Evolutionary conservation across 352 stramenopile species (phyloP), one percentile per base, ranked within the genome.

Genomic region (Stramenopiles sp.): DNA sequence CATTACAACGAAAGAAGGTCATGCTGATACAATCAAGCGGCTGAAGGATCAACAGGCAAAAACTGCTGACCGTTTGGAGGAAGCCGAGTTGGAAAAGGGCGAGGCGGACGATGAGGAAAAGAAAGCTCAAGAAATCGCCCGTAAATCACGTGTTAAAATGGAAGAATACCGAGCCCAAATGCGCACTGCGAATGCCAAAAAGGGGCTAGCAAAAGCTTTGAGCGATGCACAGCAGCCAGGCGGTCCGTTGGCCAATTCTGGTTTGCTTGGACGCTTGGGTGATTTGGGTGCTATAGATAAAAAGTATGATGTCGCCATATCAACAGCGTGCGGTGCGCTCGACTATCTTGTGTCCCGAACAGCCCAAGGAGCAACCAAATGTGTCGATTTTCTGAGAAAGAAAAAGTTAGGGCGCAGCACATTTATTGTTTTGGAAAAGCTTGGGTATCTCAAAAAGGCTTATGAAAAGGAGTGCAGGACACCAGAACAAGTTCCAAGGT

Each of bases 401-500:
- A 86, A 98, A 83, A 96, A 97, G 81, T 87, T 98, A 14, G 97
- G 97, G 4, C 91, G 96, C 7, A 95, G 93, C 0, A 98, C 91
- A 22, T 99, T 99, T 83, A 88, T 98, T 80, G 97, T 98, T 81
- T 87, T 99, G n/a, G 95, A 99, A 82, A 96, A 99, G 82, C 90
- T 99, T 75, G 90, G 87, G 22, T 92, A 95, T 75, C 83, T 94
- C 0, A 86, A 87, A 33, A 87, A n/a, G n/a, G n/a, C 88, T 82
- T 85, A 85, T 0, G 86, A 82, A 87, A 91, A 91, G 86, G 87
- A 80, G 78, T 86, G 32, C 84, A 92, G 84, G 0, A 88, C 86
- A 1, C 88, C 89, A 27, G 85, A 89, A 82, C 76, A 81, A 31
- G 86, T 86, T 0, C 88, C 88, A 1, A 89, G 92, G 0, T 85